Conservation (phyloP, 2,329 filamentous ascomycete species). For the Colletotrichum tanaceti region DNA sequence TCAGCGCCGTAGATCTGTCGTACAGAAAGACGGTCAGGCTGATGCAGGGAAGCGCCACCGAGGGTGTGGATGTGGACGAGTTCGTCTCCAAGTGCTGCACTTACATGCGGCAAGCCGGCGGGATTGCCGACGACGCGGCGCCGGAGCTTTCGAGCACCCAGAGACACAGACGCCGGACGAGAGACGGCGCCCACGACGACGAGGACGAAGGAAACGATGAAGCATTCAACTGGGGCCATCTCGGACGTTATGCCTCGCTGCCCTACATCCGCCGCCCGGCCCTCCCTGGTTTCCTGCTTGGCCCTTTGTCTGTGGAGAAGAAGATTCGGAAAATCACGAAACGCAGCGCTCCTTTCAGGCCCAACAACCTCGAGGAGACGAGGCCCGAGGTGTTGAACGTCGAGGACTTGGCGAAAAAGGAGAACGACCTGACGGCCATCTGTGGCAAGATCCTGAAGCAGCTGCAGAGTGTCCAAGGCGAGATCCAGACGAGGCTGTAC, state of each 20-base stretch:
- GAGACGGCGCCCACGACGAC: slow-evolving; percentile 57
- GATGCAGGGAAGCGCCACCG: slow-evolving; percentile 76
- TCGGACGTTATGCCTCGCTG: slow-evolving; percentile 82
- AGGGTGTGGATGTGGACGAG: slow-evolving; percentile 88
- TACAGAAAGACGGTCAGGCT: slow-evolving; percentile 82
- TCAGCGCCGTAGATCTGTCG: slow-evolving; percentile 82
- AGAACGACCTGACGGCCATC: slow-evolving; percentile 81
- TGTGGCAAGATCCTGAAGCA: slow-evolving; percentile 79
- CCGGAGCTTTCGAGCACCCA: slow-evolving; percentile 64
- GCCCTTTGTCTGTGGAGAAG: slow-evolving; percentile 90
- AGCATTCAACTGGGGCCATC: slow-evolving; percentile 84
- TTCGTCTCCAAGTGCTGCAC: slow-evolving; percentile 90
- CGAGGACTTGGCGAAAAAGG: slow-evolving; percentile 80
- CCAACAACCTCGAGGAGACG: slow-evolving; percentile 75
- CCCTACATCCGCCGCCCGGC: slow-evolving; percentile 79
- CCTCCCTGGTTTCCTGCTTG: slow-evolving; percentile 85
- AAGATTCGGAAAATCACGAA: slow-evolving; percentile 77
- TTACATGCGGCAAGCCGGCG: slow-evolving; percentile 81
- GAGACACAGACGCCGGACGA: slow-evolving; percentile 55
- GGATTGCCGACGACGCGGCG: slow-evolving; percentile 63
- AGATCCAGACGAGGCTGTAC: slow-evolving; percentile 60
- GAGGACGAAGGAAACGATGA: slow-evolving; percentile 79
- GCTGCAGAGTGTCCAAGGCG: slow-evolving; percentile 62
- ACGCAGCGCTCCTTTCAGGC: slow-evolving; percentile 76
- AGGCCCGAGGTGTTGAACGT: slow-evolving; percentile 82